Evolutionary conservation across 148 eudicot genomes (phyloP).

Genomic region (Spergularia bocconei): DNA sequence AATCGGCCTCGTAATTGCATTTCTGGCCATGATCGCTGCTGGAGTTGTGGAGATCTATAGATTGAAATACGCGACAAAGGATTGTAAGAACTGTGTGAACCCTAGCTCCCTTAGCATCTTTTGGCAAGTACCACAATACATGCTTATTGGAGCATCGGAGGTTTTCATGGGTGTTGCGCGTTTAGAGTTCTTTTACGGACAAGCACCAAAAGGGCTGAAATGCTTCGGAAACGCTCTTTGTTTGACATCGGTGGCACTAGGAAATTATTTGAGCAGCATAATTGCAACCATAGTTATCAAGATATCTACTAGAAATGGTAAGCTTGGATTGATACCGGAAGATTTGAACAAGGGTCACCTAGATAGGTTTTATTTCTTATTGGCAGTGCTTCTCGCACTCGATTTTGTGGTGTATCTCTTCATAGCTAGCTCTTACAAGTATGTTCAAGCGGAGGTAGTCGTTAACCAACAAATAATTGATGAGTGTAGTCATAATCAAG

Average conservation of each 20-base stretch:
- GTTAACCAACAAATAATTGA: conserved; percentile 12
- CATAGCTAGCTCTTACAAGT: conserved; percentile 56
- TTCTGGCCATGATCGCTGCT: conserved; percentile 56
- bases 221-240: conserved; percentile 78
- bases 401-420: conserved; percentile 48
- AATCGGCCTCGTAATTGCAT: conserved; percentile 50
- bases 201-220: conserved; percentile 66
- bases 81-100: conserved; percentile 30
- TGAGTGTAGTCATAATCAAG: not conserved
- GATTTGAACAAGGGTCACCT: conserved; percentile 64
- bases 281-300: conserved; percentile 54
- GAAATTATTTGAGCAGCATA: conserved; percentile 64
- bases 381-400: conserved; percentile 43
- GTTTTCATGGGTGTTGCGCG: conserved; percentile 80
- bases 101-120: conserved; percentile 54
- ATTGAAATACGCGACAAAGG: conserved; percentile 27
- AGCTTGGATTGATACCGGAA: conserved; percentile 73
- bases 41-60: conserved; percentile 56
- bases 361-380: conserved; percentile 54
- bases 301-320: conserved; percentile 35
- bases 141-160: conserved; percentile 65
- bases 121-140: conserved; percentile 75
- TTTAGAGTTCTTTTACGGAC: conserved; percentile 65
- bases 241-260: conserved; percentile 64
- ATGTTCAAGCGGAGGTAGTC: conserved; percentile 35